These are phyloP conservation scores for Eremothecium coryli DNA, from an alignment of 1,139 yeast genomes.

Conservation along the genomic window DNA sequence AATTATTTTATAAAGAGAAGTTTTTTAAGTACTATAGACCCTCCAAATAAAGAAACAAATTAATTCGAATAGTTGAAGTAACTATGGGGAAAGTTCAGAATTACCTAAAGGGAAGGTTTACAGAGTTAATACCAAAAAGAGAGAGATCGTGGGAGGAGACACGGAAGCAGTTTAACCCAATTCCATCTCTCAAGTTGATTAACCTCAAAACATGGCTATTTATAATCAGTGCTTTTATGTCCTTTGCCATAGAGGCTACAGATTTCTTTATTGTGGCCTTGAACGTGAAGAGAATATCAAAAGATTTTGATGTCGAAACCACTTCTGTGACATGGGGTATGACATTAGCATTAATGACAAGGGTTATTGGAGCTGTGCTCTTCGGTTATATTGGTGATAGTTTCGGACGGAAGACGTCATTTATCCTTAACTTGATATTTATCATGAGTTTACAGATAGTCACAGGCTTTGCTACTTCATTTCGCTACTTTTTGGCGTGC, in stretches of 20 bases:
- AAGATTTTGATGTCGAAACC: constrained; percentile 40
- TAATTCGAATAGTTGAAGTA: too few relatives aligned
- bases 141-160: constrained; percentile 20
- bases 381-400: constrained; percentile 61
- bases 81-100: constrained; percentile 20
- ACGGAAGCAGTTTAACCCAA: constrained; percentile 39
- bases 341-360: constrained; percentile 66
- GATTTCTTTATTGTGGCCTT: constrained; percentile 67
- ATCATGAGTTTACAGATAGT: constrained; percentile 59
- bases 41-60: not conserved
- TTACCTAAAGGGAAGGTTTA: constrained; percentile 36
- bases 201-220: constrained; percentile 55
- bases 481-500: constrained; percentile 58
- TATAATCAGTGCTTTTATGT: constrained; percentile 46
- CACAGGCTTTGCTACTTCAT: constrained; percentile 60
- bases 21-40: not conserved
- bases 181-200: constrained; percentile 42
- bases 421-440: constrained; percentile 42
- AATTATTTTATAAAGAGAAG: too few relatives aligned
- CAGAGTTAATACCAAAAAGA: constrained; percentile 37
- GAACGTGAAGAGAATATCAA: constrained; percentile 49
- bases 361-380: constrained; percentile 68
- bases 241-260: constrained; percentile 76
- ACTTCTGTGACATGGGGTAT: constrained; percentile 70
- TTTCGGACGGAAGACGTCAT: constrained; percentile 68